Conservation (phyloP, 345 rosid genomes). For the Eutrema japonicum region DNA sequence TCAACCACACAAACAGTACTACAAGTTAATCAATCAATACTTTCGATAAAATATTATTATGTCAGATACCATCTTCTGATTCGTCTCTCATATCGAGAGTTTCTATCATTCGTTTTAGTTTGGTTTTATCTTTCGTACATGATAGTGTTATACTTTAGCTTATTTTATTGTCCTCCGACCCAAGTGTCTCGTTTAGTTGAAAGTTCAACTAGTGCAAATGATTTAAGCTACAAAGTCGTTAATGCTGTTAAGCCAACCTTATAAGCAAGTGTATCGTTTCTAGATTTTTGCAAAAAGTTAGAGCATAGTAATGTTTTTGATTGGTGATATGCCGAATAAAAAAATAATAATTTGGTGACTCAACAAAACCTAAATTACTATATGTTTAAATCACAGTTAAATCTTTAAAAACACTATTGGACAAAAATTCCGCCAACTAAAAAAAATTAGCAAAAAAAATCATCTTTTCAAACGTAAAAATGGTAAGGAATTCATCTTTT, state of each 20-base stretch:
- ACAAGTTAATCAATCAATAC: constrained; percentile 2
- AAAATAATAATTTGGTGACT: neutral
- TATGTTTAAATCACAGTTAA: too few relatives aligned
- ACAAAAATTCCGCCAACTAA: too few relatives aligned
- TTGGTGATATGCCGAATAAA: neutral
- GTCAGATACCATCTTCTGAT: constrained; percentile 22
- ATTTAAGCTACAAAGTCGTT: too few relatives aligned
- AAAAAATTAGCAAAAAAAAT: too few relatives aligned
- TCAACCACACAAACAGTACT: constrained; percentile 25
- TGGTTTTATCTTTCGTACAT: constrained; percentile 8
- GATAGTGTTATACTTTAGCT: neutral
- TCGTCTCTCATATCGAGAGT: constrained; percentile 9
- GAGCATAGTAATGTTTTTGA: neutral
- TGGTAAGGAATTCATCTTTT: too few relatives aligned
- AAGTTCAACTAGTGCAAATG: neutral
- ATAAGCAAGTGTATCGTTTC: too few relatives aligned
- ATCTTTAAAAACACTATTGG: too few relatives aligned
- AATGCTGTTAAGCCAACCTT: neutral
- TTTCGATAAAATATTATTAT: neutral
- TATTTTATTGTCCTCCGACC: neutral
- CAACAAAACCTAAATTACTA: neutral
- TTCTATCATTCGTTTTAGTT: constrained; percentile 14
- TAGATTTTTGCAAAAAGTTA: neutral
- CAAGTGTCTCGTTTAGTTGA: neutral
- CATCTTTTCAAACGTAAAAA: too few relatives aligned